Conservation (phyloP, 2,329 filamentous ascomycete species). For the Penicillium sp. region DNA sequence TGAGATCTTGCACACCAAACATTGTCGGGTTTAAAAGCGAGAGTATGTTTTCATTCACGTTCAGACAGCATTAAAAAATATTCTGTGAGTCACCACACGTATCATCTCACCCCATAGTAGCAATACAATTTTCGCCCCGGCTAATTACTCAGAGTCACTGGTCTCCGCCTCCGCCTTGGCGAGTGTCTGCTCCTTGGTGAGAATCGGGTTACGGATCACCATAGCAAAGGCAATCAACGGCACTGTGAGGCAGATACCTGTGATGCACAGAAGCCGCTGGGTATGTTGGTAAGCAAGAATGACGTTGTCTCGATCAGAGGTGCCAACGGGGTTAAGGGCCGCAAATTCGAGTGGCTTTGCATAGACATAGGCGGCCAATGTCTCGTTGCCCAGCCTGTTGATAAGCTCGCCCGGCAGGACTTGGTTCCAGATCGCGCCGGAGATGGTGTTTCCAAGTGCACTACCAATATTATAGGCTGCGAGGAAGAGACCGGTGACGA, state of each 20-base stretch:
- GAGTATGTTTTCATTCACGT: too few species aligned
- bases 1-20: too few species aligned
- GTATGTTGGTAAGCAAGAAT: constrained; percentile 49
- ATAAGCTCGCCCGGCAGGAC: constrained; percentile 53
- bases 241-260: constrained; percentile 52
- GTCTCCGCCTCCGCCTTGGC: constrained; percentile 37
- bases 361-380: constrained; percentile 44
- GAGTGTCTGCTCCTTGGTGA: constrained; percentile 51
- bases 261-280: constrained; percentile 53
- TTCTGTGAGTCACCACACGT: too few species aligned
- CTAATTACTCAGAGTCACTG: not conserved
- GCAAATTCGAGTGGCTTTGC: constrained; percentile 45
- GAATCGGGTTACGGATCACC: constrained; percentile 48
- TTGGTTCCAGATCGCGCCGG: constrained; percentile 65
- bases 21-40: too few species aligned
- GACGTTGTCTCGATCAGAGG: constrained; percentile 45
- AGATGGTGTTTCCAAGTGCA: constrained; percentile 62
- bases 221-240: constrained; percentile 50
- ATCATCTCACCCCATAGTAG: not conserved
- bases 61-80: too few species aligned
- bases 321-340: constrained; percentile 46
- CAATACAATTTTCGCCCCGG: not conserved
- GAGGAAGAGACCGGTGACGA: constrained; percentile 65
- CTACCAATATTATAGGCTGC: constrained; percentile 66
- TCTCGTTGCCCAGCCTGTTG: constrained; percentile 40